These are phyloP conservation scores for Moricandia moricandioides DNA, from an alignment of 345 rosid species.

Conservation along the genomic window DNA sequence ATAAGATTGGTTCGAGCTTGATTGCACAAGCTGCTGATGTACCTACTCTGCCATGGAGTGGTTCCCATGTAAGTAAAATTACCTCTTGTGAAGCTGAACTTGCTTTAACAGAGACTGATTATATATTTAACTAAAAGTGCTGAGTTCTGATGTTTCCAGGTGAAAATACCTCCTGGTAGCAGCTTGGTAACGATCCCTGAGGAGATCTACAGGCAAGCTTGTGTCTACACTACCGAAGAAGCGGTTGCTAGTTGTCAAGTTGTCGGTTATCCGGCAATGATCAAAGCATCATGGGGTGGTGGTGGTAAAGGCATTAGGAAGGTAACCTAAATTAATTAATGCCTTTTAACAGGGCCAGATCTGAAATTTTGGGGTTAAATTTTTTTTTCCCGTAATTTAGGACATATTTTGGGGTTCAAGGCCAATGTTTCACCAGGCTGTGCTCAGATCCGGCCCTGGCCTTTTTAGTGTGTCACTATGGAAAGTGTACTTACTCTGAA, in stretches of 20 bases:
- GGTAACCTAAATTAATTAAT: slow-evolving; percentile 46
- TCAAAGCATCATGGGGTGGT: slow-evolving; percentile 99
- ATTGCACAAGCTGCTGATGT: slow-evolving; percentile 99
- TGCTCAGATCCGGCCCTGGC: no score
- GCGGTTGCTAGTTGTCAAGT: slow-evolving; percentile 96
- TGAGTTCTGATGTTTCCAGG: slow-evolving; percentile 47
- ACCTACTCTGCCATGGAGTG: slow-evolving; percentile 99
- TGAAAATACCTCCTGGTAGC: slow-evolving; percentile 70
- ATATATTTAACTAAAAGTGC: background rate
- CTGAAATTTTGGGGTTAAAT: no score
- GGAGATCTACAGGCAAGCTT: slow-evolving; percentile 85
- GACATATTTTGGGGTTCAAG: no score
- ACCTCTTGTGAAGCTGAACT: background rate
- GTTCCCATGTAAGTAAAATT: slow-evolving; percentile 70
- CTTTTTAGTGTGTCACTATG: background rate
- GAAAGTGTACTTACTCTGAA: background rate
- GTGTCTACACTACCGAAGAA: slow-evolving; percentile 96
- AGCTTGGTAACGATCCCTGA: slow-evolving; percentile 82
- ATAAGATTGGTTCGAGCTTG: slow-evolving; percentile 97
- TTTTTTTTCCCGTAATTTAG: no score
- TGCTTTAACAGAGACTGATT: background rate
- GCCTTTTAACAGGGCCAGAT: background rate
- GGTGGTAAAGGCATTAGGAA: slow-evolving; percentile 99
- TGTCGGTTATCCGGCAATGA: slow-evolving; percentile 99
- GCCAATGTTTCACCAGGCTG: no score